These are phyloP conservation scores for Apiospora koreana DNA, from an alignment of 2,329 filamentous ascomycete genomes.

Conservation along the genomic window DNA sequence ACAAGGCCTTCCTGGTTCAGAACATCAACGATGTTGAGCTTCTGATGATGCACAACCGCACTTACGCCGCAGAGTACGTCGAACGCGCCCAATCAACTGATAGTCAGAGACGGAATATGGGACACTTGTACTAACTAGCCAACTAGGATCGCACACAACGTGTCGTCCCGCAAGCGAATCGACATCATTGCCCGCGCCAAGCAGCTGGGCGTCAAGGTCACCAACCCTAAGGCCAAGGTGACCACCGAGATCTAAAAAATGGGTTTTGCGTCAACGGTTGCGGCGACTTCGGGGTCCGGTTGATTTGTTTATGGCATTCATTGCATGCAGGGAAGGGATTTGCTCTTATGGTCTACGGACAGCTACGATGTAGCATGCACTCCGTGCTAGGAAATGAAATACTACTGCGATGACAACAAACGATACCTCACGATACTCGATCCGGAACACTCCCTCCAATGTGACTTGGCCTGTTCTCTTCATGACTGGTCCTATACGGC, in stretches of 20 bases:
- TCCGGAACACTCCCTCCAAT: background rate
- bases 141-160: conserved; percentile 89
- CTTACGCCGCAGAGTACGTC: conserved; percentile 96
- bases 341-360: conserved; percentile 8
- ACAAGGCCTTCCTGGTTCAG: conserved; percentile 99
- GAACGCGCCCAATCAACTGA: background rate
- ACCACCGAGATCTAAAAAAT: conserved; percentile 79
- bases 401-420: conserved; percentile 10
- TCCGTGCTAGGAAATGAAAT: conserved; percentile 12
- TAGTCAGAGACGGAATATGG: background rate
- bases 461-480: background rate
- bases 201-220: conserved; percentile 99
- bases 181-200: conserved; percentile 97
- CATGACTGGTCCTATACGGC: background rate
- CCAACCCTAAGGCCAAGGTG: conserved; percentile 98
- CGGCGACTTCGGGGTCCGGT: conserved; percentile 11
- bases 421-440: conserved; percentile 3
- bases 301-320: conserved; percentile 10
- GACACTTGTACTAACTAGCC: conserved; percentile 39
- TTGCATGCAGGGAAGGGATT: background rate
- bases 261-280: background rate
- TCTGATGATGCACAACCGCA: conserved; percentile 99
- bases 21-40: conserved; percentile 96
- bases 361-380: conserved; percentile 8
- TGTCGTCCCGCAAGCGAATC: conserved; percentile 98